A percentile compares a stretch with the other conserved stretches of the same genome.
Conservation (phyloP, 2,329 filamentous ascomycete species). For the Penicillium psychrosexuale region DNA sequence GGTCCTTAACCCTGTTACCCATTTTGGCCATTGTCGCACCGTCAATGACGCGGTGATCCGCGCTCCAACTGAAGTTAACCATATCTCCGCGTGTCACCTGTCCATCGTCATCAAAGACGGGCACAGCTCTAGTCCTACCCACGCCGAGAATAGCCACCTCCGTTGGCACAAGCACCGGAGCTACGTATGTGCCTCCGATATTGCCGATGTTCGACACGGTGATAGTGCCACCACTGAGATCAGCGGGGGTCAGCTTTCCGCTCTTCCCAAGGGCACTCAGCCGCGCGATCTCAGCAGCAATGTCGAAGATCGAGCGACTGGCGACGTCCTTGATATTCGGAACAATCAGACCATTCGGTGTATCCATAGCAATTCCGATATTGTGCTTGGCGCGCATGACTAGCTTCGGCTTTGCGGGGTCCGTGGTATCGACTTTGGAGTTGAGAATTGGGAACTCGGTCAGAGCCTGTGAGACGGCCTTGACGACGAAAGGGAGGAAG, state of each 20-base stretch:
- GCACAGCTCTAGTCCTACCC: constrained; percentile 74
- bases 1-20: constrained; percentile 72
- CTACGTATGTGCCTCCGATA: constrained; percentile 87
- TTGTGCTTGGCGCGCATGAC: constrained; percentile 83
- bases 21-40: constrained; percentile 92
- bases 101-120: constrained; percentile 63
- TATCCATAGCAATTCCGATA: constrained; percentile 94
- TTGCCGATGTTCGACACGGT: constrained; percentile 96
- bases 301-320: constrained; percentile 68
- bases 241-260: constrained; percentile 70
- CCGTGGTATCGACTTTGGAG: constrained; percentile 67
- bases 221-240: constrained; percentile 84
- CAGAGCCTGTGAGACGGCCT: constrained; percentile 84
- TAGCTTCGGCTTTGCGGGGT: constrained; percentile 66
- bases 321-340: constrained; percentile 87
- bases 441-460: constrained; percentile 83
- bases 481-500: constrained; percentile 91
- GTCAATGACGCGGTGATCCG: constrained; percentile 90
- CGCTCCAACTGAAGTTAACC: constrained; percentile 92
- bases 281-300: constrained; percentile 71
- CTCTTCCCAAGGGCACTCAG: constrained; percentile 69
- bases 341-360: constrained; percentile 80
- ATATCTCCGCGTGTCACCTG: constrained; percentile 72
- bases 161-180: constrained; percentile 83
- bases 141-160: constrained; percentile 92